Evolutionary conservation across 805 yeast genomes (phyloP).

Genomic region (Brettanomyces bruxellensis): DNA sequence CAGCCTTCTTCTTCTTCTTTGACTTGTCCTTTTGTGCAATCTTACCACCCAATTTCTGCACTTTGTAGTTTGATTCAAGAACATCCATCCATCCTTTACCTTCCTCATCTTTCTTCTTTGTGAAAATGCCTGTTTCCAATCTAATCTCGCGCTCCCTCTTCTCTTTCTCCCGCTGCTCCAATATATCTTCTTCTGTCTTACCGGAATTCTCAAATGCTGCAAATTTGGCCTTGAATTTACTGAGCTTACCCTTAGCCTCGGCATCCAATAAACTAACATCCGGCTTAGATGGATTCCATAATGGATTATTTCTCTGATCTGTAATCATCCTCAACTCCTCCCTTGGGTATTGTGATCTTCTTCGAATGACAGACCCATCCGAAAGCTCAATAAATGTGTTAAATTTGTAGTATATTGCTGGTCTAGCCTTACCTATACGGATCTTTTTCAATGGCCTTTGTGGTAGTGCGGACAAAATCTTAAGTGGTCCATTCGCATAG

Average conservation of each 20-base stretch:
- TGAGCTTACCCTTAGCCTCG: slow-evolving; percentile 76
- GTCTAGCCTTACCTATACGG: slow-evolving; percentile 78
- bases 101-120: slow-evolving; percentile 15
- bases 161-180: slow-evolving; percentile 14
- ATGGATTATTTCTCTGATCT: slow-evolving; percentile 78
- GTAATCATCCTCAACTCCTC: slow-evolving; percentile 75
- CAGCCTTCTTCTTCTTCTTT: slow-evolving; percentile 12
- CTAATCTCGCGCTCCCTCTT: slow-evolving; percentile 22
- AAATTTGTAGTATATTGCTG: slow-evolving; percentile 87
- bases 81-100: slow-evolving; percentile 47
- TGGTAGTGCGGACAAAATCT: slow-evolving; percentile 22
- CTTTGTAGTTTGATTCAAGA: slow-evolving; percentile 38
- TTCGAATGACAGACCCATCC: slow-evolving; percentile 82
- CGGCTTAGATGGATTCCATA: slow-evolving; percentile 85
- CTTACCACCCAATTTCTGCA: slow-evolving; percentile 27
- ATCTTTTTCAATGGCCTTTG: slow-evolving; percentile 61
- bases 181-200: slow-evolving; percentile 23
- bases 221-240: slow-evolving; percentile 63
- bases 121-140: slow-evolving; percentile 20
- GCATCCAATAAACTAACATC: slow-evolving; percentile 68
- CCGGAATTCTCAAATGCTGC: slow-evolving; percentile 36
- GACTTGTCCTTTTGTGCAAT: slow-evolving; percentile 24
- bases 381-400: slow-evolving; percentile 83
- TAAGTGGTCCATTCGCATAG: slow-evolving; percentile 23
- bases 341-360: slow-evolving; percentile 85